Base-by-base conservation (phyloP, 1,284 basidiomycete species). In the Bondarzewia mesenterica region DNA sequence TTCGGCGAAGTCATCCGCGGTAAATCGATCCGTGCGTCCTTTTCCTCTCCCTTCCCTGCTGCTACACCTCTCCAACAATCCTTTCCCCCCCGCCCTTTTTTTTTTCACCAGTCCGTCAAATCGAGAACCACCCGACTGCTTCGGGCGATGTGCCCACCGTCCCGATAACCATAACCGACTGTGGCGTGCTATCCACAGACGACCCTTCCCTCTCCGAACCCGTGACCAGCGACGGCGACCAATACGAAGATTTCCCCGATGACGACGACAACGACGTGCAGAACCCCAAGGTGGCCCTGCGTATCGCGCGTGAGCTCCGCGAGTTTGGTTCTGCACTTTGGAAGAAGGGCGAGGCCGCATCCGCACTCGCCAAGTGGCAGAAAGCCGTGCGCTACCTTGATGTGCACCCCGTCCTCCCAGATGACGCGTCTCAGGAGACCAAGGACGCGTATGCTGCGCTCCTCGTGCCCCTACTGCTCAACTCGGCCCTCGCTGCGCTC, bases 361-460 rank as follows among this genome's bases (percentile, higher is more conserved):
- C 74, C 37, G 75, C 76, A 6, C 68, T 93, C 36, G 74, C 80
- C 49, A 93, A 94, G 66, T 95, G 89, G 64, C 80, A 87, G 63
- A 94, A 98, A 72, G 85, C 91, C 1, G 68, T 96, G 48, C 82
- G 93, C 47, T 98, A 98, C 70, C 77, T 97, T 20, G 89, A 96
- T 62, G 73, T 84, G 20, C 86, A 96, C 65, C 80, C 80, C 20
- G 74, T 80, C 20, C 63, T 93, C 22, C 85, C 88, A 2, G 83
- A 86, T 25, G 78, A 77, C 46, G 69, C 78, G 1, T 66, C 79
- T 4, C 66, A 71, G 15, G 77, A 79, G 53, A 68, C 78, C 1
- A 66, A 78, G 3, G 73, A 79, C 49, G 72, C 74, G 0, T 89
- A 74, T 62, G 64, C 77, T 50, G 70, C 80, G 46, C 72, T 91